phyloP scores from a whole-genome alignment of 2,329 filamentous ascomycete genomes.

The Geosmithia putterillii region DNA sequence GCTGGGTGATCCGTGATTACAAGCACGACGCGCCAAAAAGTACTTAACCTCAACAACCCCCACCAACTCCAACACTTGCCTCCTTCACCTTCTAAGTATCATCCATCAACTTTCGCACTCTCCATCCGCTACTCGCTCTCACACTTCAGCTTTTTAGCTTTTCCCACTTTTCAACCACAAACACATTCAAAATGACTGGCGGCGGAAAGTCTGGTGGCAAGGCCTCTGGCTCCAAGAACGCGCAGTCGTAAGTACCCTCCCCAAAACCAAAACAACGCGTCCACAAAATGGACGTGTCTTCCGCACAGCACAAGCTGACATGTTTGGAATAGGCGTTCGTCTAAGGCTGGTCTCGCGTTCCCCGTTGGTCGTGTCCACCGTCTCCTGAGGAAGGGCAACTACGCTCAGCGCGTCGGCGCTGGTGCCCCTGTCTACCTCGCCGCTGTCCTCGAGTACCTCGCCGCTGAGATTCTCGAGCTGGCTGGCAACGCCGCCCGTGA shows the following conservation, averaged over 20 bases:
- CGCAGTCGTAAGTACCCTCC: constrained; percentile 75
- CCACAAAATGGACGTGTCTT: constrained; percentile 3
- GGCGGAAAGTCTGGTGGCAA: constrained; percentile 99
- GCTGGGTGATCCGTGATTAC: constrained; percentile 38
- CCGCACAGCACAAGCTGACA: constrained; percentile 1
- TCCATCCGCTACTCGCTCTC: constrained; percentile 9
- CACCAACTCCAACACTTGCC: constrained; percentile 23
- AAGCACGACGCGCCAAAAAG: constrained; percentile 35
- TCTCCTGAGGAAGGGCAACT: constrained; percentile 98
- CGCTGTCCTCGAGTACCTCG: constrained; percentile 95
- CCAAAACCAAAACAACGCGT: neutral
- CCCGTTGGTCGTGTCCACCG: constrained; percentile 98
- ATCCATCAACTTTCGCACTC: constrained; percentile 16
- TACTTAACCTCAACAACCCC: constrained; percentile 42
- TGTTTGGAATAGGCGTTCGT: constrained; percentile 62
- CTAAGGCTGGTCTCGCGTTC: constrained; percentile 98
- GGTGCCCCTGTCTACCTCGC: constrained; percentile 96
- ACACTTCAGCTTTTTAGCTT: constrained; percentile 6
- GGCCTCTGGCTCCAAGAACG: constrained; percentile 97
- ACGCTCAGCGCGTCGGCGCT: constrained; percentile 98
- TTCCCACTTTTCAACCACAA: constrained; percentile 13
- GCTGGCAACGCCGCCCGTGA: constrained; percentile 97
- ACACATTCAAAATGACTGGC: constrained; percentile 88
- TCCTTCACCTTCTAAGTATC: constrained; percentile 19
- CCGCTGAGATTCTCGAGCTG: constrained; percentile 96